Evolutionary conservation across 176 grass and related monocot species (phyloP), one percentile per base, ranked within the genome.

Genomic region (barley (Hordeum vulgare)): DNA sequence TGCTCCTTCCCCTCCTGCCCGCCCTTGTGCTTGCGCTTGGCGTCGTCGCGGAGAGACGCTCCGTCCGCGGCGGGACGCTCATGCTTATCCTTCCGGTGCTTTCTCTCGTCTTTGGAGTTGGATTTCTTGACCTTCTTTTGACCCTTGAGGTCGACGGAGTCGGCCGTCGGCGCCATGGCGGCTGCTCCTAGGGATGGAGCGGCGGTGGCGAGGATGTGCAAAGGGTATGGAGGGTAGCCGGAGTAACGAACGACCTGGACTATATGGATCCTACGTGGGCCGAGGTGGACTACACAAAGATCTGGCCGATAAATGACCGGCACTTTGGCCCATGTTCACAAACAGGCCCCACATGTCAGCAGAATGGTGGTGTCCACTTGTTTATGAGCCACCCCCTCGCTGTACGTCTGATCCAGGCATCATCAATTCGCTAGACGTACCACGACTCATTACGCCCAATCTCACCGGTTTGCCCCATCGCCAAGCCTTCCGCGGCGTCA

Each of bases 1-100:
- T 71, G 56, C 15, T 58, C 47, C 47, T 86, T 85, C 68, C 84
- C 79, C 49, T 90, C 88, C 21, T 56, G 47, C 47, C 47, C 77
- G n/a, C 70, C 66, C 66, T 79, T 77, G 45, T 74, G 76, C 88
- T 93, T 90, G 25, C 76, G 71, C 71, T 90, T 87, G 36, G 40
- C 53, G 45, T 77, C 34, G 34, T 0, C 2, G 74, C 37, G 35
- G 20, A 2, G 10, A 33, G 42, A 8, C 13, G 59, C 31, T 40
- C 64, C 47, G 8, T 40, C 77, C 0, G 71, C 12, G 33, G 25
- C 23, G 1, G 40, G 47, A 41, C 80, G 79, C 14, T 27, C 64
- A 24, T 24, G n/a, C 57, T 59, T 59, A 24, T 59, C 57, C 75
- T 87, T 75, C 54, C 81, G 87, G n/a, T 37, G 72, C 13, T 80